These are phyloP conservation scores for Trichoderma simmonsii DNA, from an alignment of 2,329 filamentous ascomycete genomes.

Conservation along the genomic window DNA sequence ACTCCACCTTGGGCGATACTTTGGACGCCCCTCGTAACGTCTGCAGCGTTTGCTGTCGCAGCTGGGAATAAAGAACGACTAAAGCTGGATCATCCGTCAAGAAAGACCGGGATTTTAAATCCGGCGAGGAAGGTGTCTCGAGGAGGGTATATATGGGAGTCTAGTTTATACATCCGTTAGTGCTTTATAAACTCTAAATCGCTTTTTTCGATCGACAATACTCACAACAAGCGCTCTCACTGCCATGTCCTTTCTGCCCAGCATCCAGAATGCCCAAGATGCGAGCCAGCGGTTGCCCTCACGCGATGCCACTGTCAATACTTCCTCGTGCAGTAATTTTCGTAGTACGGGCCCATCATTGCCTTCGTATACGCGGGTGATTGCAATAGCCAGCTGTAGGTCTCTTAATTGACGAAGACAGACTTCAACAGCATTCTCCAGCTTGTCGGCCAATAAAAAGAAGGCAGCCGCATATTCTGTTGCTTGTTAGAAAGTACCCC, in stretches of 20 bases:
- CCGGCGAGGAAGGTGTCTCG: conserved; percentile 64
- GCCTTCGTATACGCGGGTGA: conserved; percentile 84
- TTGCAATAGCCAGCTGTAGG: conserved; percentile 82
- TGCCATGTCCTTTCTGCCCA: conserved; percentile 76
- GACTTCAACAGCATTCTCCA: conserved; percentile 82
- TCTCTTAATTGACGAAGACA: conserved; percentile 86
- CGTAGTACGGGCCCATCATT: conserved; percentile 73
- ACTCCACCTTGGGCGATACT: conserved; percentile 74
- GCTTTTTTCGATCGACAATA: conserved; percentile 9
- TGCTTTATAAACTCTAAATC: too few relatives aligned
- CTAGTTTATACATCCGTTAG: conserved; percentile 38
- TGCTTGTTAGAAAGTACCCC: neutral
- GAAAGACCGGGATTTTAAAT: conserved; percentile 73
- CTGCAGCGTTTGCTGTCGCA: conserved; percentile 77
- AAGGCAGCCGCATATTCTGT: conserved; percentile 91
- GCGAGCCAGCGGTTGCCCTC: conserved; percentile 91
- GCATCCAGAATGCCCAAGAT: conserved; percentile 93
- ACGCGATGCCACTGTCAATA: conserved; percentile 71
- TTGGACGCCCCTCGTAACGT: conserved; percentile 83
- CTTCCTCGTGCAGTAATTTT: conserved; percentile 72
- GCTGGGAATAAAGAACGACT: conserved; percentile 80
- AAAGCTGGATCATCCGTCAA: conserved; percentile 88
- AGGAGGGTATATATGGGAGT: conserved; percentile 75
- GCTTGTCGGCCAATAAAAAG: conserved; percentile 83
- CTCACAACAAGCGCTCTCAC: conserved; percentile 78